Base-by-base conservation (phyloP, 208 protist species). In the Trypanosoma cruzi region DNA sequence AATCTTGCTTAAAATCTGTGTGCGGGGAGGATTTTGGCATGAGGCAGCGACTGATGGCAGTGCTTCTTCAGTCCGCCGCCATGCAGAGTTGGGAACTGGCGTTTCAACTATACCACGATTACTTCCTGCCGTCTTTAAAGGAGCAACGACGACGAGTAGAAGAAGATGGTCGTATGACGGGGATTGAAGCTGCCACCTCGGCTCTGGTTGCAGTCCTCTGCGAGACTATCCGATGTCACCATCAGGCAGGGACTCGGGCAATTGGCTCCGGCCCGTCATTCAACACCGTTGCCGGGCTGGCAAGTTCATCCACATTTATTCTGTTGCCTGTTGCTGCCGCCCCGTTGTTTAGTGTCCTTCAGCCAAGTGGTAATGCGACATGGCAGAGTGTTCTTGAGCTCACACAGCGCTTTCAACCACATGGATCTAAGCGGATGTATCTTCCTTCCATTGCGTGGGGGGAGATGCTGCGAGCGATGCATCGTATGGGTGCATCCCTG, bases 391-490 rank as follows among this genome's bases (percentile, higher is more conserved):
- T 44, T 16, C 34, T 75, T 40, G 31, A 13, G 26, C 28, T 75
- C 16, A 42, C 32, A 24, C n/a, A 55, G 20, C 52, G n/a, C 8
- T 68, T 74, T 36, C 61, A 68, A 36, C 29, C 26, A 1, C 29
- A 50, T 34, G 34, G 53, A 37, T 14, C 0, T 3, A 48, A 49
- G 22, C 60, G 75, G 36, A 58, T 65, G 28, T 93, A 90, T 76
- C 73, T 93, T 62, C 88, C 85, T 13, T 69, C 75, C 8, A 37
- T 87, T 14, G 88, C 82, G 31, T 94, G 88, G 86, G 88, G 73
- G 0, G 85, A 88, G 70, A 77, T 88, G 50, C 16, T 94, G 10
- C 64, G 78, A 18, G 81, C 88, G 2, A 52, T 85, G 42, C 59
- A 71, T 31, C 88, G 88, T 52, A 81, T 75, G 57, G 88, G 88